Percentiles rank a stretch among this genome's conserved stretches.
These are phyloP conservation scores for Vanilla planifolia DNA, from an alignment of 106 monocot genomes.

Conservation along the genomic window DNA sequence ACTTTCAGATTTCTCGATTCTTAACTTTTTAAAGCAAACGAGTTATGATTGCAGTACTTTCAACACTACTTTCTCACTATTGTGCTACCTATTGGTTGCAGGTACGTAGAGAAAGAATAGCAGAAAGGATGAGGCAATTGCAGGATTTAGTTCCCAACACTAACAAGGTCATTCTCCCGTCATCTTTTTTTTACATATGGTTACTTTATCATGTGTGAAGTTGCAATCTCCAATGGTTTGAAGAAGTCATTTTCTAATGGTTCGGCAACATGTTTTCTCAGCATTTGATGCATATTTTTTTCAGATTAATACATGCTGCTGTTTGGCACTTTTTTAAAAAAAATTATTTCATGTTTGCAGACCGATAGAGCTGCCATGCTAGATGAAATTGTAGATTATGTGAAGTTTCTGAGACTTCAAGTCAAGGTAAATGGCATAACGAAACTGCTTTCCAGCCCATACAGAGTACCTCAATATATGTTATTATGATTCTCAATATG, in stretches of 20 bases:
- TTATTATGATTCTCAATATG: no score
- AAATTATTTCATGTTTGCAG: conserved; percentile 20
- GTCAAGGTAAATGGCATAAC: conserved; percentile 40
- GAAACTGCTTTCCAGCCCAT: no score
- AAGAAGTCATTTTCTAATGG: no score
- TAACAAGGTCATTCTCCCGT: conserved; percentile 37
- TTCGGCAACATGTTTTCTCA: no score
- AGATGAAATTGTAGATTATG: conserved; percentile 61
- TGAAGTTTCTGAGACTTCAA: conserved; percentile 56
- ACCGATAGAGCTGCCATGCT: conserved; percentile 62
- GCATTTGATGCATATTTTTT: neutral
- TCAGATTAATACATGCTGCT: no score
- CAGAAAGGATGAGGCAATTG: conserved; percentile 67
- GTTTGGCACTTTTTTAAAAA: neutral
- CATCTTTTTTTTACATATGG: neutral
- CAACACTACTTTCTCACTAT: neutral
- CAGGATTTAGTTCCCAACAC: conserved; percentile 69
- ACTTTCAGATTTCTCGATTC: no score
- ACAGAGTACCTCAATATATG: no score
- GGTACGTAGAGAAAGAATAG: conserved; percentile 71
- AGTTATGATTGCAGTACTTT: neutral
- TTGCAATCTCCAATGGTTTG: no score
- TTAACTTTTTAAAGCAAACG: no score
- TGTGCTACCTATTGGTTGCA: conserved; percentile 15
- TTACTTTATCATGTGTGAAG: neutral